These are phyloP conservation scores for Thamnidium elegans DNA, from an alignment of 192 early-diverging fungal species.

Conservation along the genomic window DNA sequence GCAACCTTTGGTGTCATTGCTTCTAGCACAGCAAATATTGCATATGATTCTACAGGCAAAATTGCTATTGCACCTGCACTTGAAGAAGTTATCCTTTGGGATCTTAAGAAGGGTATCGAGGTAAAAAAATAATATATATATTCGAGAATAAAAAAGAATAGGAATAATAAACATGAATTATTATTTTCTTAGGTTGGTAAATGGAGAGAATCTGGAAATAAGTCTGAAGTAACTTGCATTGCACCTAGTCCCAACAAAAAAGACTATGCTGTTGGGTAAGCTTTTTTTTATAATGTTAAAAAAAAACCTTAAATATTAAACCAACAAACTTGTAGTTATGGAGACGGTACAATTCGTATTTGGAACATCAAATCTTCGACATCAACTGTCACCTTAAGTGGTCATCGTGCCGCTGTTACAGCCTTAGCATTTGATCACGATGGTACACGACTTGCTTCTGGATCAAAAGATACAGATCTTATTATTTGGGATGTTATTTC, in stretches of 20 bases:
- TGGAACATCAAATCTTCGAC: slow-evolving; percentile 64
- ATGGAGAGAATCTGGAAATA: slow-evolving; percentile 83
- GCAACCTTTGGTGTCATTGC: slow-evolving; percentile 84
- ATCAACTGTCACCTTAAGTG: slow-evolving; percentile 77
- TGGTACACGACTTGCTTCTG: slow-evolving; percentile 85
- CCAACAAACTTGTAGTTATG: slow-evolving; percentile 50
- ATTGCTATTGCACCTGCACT: slow-evolving; percentile 78
- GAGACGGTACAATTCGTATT: slow-evolving; percentile 89
- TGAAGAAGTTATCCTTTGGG: slow-evolving; percentile 82
- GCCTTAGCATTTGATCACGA: slow-evolving; percentile 77
- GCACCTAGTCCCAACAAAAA: slow-evolving; percentile 62
- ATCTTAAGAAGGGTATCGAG: slow-evolving; percentile 78
- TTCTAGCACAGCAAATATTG: slow-evolving; percentile 62
- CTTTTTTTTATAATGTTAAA: neutral
- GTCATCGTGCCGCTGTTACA: slow-evolving; percentile 85
- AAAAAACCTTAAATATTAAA: neutral
- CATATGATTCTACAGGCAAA: slow-evolving; percentile 69
- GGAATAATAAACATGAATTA: neutral
- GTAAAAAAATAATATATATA: slow-evolving; percentile 24
- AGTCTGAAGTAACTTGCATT: slow-evolving; percentile 83
- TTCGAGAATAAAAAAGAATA: neutral
- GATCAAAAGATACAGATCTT: slow-evolving; percentile 90
- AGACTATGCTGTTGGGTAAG: slow-evolving; percentile 83
- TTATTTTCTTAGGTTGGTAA: slow-evolving; percentile 45
- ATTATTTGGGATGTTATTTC: slow-evolving; percentile 95